Percentiles rank a stretch among this genome's conserved stretches.
Evolutionary conservation across 805 yeast species (phyloP).

Genomic region (Pichia sporocuriosa): DNA sequence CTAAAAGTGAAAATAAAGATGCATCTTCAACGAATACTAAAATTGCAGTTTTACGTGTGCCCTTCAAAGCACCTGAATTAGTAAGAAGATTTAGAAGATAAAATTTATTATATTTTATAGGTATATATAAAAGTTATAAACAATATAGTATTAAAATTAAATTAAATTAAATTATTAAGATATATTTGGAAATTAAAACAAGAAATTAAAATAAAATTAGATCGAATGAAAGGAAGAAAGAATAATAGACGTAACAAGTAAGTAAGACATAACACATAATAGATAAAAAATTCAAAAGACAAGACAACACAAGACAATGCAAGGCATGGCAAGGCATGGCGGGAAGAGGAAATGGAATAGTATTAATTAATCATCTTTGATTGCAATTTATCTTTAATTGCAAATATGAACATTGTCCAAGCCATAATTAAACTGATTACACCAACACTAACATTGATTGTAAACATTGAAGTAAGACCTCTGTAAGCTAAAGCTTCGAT

Average conservation of each 20-base stretch:
- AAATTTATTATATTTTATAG: not conserved
- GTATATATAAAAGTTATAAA: not conserved
- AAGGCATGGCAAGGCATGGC: not conserved
- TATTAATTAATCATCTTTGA: not conserved
- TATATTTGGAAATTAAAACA: too few species aligned
- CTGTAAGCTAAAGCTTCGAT: constrained; percentile 75
- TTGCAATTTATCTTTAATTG: constrained; percentile 49
- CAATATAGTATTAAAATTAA: not conserved
- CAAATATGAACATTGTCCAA: constrained; percentile 72
- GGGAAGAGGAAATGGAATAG: not conserved
- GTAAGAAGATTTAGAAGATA: constrained; percentile 11
- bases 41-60: constrained; percentile 79
- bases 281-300: too few species aligned
- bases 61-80: constrained; percentile 75
- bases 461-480: constrained; percentile 84
- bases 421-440: constrained; percentile 72
- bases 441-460: constrained; percentile 82
- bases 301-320: too few species aligned
- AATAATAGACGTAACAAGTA: too few species aligned
- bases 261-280: too few species aligned
- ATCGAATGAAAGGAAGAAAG: too few species aligned
- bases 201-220: too few species aligned
- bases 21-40: constrained; percentile 62
- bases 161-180: too few species aligned
- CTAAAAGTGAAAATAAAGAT: constrained; percentile 69